Evolutionary conservation across 78 protist genomes (phyloP), one percentile per base, ranked within the genome.

Genomic region (Speleostelium caveatum): DNA sequence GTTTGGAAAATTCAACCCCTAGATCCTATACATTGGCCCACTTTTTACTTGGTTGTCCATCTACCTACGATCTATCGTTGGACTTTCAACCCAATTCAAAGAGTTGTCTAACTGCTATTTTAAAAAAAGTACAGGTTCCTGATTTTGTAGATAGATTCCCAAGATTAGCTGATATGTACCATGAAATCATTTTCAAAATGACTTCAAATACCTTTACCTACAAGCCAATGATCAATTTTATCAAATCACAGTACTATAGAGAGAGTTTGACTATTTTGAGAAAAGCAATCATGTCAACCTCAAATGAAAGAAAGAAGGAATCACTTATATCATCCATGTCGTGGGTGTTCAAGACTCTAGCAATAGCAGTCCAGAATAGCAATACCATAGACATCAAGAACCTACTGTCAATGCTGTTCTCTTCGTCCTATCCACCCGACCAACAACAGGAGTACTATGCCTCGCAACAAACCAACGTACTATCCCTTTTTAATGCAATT

Each of bases 1-100:
- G 91, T 83, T 41, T 83, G 10, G 28, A 61, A 24, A 41, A 39
- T 8, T 1, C 62, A 0, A n/a, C n/a, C 1, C 14, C 53, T 1
- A 59, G 21, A 0, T 39, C 28, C 79, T 83, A 83, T 16, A 83
- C 91, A 26, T 39, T 83, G 32, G 91, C 73, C 2, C 91, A 83
- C 41, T 83, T 83, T 45, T 19, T 83, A 36, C 49, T 83, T 6
- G 91, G 91, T 21, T 83, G 91, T 45, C 67, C 79, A 12, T 59
- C 73, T 2, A 60, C 30, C 28, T 68, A 51, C 8, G 79, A 83
- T 24, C 73, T 83, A 1, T 69, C 77, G 1, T 26, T 32, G 0
- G 73, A 69, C 32, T 83, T 83, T 62, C 42, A 26, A 36, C 7
- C 35, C 14, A 67, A 83, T 53, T 26, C 78, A 14, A 73, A 63